phyloP scores from a whole-genome alignment of 2,329 filamentous ascomycete genomes.

The Bimuria novae-zelandiae region DNA sequence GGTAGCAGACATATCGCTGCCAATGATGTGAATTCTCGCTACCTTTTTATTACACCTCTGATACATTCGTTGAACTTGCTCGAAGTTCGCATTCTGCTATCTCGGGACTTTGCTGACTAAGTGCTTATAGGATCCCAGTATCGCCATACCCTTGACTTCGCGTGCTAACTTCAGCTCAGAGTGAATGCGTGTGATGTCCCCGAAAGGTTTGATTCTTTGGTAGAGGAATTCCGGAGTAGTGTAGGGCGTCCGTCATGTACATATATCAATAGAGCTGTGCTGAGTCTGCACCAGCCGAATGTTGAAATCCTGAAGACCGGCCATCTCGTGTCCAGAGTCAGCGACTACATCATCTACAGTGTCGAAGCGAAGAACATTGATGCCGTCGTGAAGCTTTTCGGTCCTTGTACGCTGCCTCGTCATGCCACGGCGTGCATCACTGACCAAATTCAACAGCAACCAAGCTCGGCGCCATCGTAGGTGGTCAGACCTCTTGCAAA shows the following conservation, averaged over 20 bases:
- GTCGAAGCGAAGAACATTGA: slow-evolving; percentile 94
- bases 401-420: slow-evolving; percentile 75
- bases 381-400: slow-evolving; percentile 83
- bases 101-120: slow-evolving; percentile 36
- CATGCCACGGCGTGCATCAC: slow-evolving; percentile 7
- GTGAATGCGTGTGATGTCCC: slow-evolving; percentile 93
- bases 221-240: slow-evolving; percentile 80
- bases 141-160: slow-evolving; percentile 12
- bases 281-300: slow-evolving; percentile 65
- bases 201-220: slow-evolving; percentile 81
- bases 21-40: slow-evolving; percentile 99
- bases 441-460: slow-evolving; percentile 66
- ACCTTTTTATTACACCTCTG: slow-evolving; percentile 91
- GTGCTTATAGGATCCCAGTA: slow-evolving; percentile 28
- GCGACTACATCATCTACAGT: slow-evolving; percentile 99
- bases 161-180: slow-evolving; percentile 57
- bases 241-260: slow-evolving; percentile 66
- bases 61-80: slow-evolving; percentile 51
- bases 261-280: slow-evolving; percentile 43
- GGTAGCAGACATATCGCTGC: slow-evolving; percentile 65
- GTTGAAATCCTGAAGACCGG: slow-evolving; percentile 92
- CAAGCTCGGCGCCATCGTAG: slow-evolving; percentile 92
- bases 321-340: slow-evolving; percentile 90
- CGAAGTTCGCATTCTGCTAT: slow-evolving; percentile 23
- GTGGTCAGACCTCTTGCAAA: slow-evolving; percentile 97